phyloP scores from a whole-genome alignment of 108 stramenopile species.

The Cyclotella baltica region DNA sequence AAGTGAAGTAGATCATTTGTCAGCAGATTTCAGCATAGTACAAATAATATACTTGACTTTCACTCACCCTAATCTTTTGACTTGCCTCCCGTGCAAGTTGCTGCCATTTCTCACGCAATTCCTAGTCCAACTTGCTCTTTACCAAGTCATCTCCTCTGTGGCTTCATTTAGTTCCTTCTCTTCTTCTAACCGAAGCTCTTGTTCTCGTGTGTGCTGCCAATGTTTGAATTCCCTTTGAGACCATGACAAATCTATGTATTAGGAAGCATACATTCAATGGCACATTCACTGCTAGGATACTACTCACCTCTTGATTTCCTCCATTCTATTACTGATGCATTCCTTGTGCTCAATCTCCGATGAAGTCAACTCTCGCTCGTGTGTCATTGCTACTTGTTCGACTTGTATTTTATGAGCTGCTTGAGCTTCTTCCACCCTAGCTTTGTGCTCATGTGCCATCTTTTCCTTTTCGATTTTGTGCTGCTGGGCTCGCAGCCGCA shows the following conservation, averaged over 20 bases:
- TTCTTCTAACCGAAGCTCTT: conserved; percentile 15
- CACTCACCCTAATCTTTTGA: conserved; percentile 14
- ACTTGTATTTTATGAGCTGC: background rate
- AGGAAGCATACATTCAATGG: background rate
- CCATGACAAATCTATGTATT: background rate
- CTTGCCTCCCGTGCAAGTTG: conserved; percentile 1
- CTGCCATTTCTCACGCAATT: conserved; percentile 18
- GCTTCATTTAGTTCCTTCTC: conserved; percentile 20
- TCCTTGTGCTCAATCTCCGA: conserved; percentile 28
- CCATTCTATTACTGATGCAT: background rate
- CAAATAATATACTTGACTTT: no score
- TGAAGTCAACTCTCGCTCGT: conserved; percentile 15
- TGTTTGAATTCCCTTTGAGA: conserved; percentile 27
- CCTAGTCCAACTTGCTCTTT: conserved; percentile 24
- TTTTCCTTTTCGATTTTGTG: conserved; percentile 11
- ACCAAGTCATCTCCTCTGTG: conserved; percentile 22
- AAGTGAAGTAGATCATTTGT: no score
- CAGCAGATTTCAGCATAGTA: no score
- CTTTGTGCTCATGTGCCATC: conserved; percentile 26
- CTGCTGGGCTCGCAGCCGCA: conserved; percentile 19
- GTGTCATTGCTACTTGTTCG: conserved; percentile 6
- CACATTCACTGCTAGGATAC: background rate
- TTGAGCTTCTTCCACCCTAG: conserved; percentile 5
- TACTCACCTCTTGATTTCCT: background rate
- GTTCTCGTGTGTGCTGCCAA: conserved; percentile 29